phyloP scores from a whole-genome alignment of 768 basidiomycete genomes.

The Tulasnella sp. region DNA sequence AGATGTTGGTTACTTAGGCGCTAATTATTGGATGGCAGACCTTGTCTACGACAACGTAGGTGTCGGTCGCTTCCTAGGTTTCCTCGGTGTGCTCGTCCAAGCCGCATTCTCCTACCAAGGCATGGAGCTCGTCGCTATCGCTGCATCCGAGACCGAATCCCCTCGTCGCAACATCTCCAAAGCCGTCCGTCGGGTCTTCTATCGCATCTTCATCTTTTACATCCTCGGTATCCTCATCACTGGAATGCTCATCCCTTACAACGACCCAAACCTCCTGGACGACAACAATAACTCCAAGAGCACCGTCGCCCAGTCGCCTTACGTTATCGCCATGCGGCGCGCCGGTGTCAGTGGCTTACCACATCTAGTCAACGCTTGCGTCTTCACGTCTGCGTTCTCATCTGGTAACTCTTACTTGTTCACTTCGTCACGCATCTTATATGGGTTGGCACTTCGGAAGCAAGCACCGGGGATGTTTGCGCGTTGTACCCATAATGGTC shows the following conservation, averaged over 20 bases:
- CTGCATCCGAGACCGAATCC: conserved; percentile 48
- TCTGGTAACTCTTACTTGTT: conserved; percentile 27
- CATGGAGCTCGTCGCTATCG: conserved; percentile 67
- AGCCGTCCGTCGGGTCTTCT: conserved; percentile 57
- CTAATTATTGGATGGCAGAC: too few relatives aligned
- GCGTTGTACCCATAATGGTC: conserved; percentile 39
- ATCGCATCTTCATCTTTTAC: conserved; percentile 30
- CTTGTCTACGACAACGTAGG: too few relatives aligned
- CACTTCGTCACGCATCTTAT: conserved; percentile 25
- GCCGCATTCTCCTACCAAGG: conserved; percentile 55
- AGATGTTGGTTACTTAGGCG: too few relatives aligned
- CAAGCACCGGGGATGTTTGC: conserved; percentile 39
- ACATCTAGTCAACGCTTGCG: conserved; percentile 58
- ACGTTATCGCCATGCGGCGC: conserved; percentile 67
- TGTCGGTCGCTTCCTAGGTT: conserved; percentile 50
- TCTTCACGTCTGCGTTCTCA: conserved; percentile 36
- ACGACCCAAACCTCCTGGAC: conserved; percentile 33
- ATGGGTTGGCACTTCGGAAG: conserved; percentile 30
- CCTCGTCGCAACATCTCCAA: conserved; percentile 62
- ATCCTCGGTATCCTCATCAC: conserved; percentile 51
- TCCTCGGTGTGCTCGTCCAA: conserved; percentile 44
- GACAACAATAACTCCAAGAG: conserved; percentile 33
- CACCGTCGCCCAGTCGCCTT: conserved; percentile 68
- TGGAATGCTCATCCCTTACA: conserved; percentile 57
- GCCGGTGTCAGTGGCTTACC: conserved; percentile 58